Evolutionary conservation across 148 eudicot genomes (phyloP), one percentile per base, ranked within the genome.

Genomic region (Linanthus parryae): DNA sequence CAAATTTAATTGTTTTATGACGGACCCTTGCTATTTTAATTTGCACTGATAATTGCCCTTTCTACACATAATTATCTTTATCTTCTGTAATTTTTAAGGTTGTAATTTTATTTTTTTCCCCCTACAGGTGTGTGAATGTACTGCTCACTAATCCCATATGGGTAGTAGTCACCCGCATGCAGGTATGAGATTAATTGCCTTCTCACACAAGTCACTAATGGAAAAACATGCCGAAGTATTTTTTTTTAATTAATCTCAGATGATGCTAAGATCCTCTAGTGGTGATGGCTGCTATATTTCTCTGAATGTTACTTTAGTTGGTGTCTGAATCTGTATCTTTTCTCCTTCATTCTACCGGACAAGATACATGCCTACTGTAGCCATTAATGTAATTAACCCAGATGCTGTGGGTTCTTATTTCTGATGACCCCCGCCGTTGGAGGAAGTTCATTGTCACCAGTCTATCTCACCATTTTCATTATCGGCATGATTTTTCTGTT

Each of bases 131-230:
- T 65, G 73, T 73, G 27, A 92, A 92, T 75, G 98, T 92, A 69
- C 76, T 92, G 73, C 70, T 92, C 75, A 92, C 98, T 19, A 92
- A 84, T 84, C 98, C 98, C 31, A 87, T 92, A 67, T 92, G 98
- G 98, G 80, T 92, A 37, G 70, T 92, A 46, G 98, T 87, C 61
- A 92, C 89, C 19, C 95, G 96, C 56, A 87, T 92, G 98, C 98
- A 92, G 96, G 98, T 92, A 74, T 61, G 26, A 17, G 37, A 26
- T 46, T 42, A 28, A 23, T 9, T 21, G 13, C 20, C 27, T 44
- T 60, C 33, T 42, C 31, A 23, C 48, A 33, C 7, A 4, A 42
- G 44, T 52, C 10, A 45, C 46, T 54, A 29, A 63, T 54, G 37
- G 29, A 26, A 13, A 3, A 36, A 36, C 35, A 35, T 28, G 16